These are phyloP conservation scores for Neodidymelliopsis sp. DNA, from an alignment of 2,329 filamentous ascomycete genomes.

Conservation along the genomic window DNA sequence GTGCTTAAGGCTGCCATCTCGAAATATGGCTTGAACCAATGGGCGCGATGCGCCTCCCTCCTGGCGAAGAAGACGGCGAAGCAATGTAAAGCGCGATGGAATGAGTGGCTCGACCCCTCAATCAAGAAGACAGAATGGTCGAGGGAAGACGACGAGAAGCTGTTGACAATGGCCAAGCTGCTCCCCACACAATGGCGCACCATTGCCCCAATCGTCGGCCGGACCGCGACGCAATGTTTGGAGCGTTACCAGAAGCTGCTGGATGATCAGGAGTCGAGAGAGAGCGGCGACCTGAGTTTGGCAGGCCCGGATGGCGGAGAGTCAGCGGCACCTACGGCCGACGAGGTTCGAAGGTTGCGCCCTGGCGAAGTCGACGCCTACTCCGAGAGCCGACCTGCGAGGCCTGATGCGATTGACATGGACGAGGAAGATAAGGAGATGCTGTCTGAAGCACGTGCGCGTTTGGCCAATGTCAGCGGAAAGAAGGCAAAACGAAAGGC, in stretches of 20 bases:
- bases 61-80: conserved; percentile 97
- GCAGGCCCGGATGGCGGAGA: conserved; percentile 88
- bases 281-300: conserved; percentile 80
- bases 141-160: conserved; percentile 96
- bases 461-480: conserved; percentile 95
- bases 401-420: conserved; percentile 95
- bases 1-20: conserved; percentile 80
- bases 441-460: conserved; percentile 95
- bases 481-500: conserved; percentile 99
- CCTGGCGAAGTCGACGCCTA: conserved; percentile 98
- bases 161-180: conserved; percentile 94
- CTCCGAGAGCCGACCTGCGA: conserved; percentile 92
- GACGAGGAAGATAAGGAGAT: conserved; percentile 99
- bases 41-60: conserved; percentile 96
- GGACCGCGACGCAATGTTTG: conserved; percentile 95
- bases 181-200: conserved; percentile 99
- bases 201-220: conserved; percentile 93
- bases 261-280: conserved; percentile 91
- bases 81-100: conserved; percentile 98
- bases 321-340: conserved; percentile 84
- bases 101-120: conserved; percentile 96
- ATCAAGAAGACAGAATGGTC: conserved; percentile 99
- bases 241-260: conserved; percentile 96
- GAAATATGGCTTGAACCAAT: conserved; percentile 68
- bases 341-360: conserved; percentile 86